Evolutionary conservation across 345 rosid genomes (phyloP).

Genomic region (Acer saccharum): DNA sequence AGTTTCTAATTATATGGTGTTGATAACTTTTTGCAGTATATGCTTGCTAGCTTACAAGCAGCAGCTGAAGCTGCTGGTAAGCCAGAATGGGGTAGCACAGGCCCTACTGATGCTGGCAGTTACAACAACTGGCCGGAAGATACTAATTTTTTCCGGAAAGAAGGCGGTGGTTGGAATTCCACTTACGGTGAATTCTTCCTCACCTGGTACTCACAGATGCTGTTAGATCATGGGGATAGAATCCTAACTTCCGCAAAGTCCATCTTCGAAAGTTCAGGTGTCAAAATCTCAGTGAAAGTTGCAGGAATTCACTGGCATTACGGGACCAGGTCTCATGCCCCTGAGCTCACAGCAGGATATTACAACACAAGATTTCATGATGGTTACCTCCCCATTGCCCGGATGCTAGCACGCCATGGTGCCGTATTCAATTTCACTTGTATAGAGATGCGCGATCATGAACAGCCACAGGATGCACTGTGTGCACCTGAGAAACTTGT

Average conservation of each 20-base stretch:
- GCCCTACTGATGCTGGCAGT: slow-evolving; percentile 94
- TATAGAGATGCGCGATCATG: slow-evolving; percentile 94
- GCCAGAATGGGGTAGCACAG: slow-evolving; percentile 94
- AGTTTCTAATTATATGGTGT: slow-evolving; percentile 1
- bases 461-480: slow-evolving; percentile 92
- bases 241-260: slow-evolving; percentile 67
- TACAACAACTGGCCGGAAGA: slow-evolving; percentile 99
- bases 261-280: slow-evolving; percentile 44
- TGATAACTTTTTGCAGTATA: slow-evolving; percentile 57
- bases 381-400: slow-evolving; percentile 91
- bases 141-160: slow-evolving; percentile 76
- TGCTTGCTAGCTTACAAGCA: slow-evolving; percentile 78
- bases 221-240: slow-evolving; percentile 81
- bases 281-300: slow-evolving; percentile 82
- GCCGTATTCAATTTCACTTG: slow-evolving; percentile 96
- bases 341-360: slow-evolving; percentile 98
- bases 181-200: slow-evolving; percentile 91
- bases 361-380: slow-evolving; percentile 87
- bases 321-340: slow-evolving; percentile 92
- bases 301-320: slow-evolving; percentile 99
- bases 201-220: slow-evolving; percentile 87
- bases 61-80: slow-evolving; percentile 87
- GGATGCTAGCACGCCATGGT: slow-evolving; percentile 83
- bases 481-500: slow-evolving; percentile 96
- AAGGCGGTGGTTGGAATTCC: slow-evolving; percentile 83